Conservation (phyloP, 441 rosid species). For the Brassica balearica region DNA sequence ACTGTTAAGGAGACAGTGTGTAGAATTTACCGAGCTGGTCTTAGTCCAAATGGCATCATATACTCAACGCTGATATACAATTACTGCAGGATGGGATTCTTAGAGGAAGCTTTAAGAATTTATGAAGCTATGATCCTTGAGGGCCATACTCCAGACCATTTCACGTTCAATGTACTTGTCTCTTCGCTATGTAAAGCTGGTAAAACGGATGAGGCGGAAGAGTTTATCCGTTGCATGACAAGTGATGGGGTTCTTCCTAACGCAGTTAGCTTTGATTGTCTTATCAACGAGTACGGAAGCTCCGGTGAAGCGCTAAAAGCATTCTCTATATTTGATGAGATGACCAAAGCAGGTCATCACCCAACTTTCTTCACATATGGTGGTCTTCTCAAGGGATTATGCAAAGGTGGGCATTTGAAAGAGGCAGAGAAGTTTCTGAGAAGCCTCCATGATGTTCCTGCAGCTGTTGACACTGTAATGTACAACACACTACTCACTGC, state of each 20-base stretch:
- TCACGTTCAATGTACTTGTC: constrained; percentile 62
- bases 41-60: constrained; percentile 62
- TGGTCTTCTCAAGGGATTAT: constrained; percentile 82
- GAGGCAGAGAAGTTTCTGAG: constrained; percentile 69
- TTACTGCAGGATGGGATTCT: constrained; percentile 58
- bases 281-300: constrained; percentile 70
- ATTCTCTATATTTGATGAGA: constrained; percentile 77
- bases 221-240: constrained; percentile 63
- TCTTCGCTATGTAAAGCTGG: constrained; percentile 75
- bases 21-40: constrained; percentile 69
- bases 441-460: constrained; percentile 58
- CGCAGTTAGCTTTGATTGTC: constrained; percentile 66
- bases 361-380: constrained; percentile 75
- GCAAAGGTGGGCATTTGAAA: constrained; percentile 67
- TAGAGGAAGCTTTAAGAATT: constrained; percentile 65
- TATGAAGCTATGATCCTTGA: constrained; percentile 61
- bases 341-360: constrained; percentile 65
- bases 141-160: constrained; percentile 56
- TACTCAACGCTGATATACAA: constrained; percentile 67
- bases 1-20: constrained; percentile 64
- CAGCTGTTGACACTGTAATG: constrained; percentile 63
- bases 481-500: constrained; percentile 77
- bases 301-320: constrained; percentile 65
- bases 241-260: constrained; percentile 54
- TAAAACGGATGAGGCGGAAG: constrained; percentile 69